These are phyloP conservation scores for Solanum habrochaites DNA, from an alignment of 257 asterid species.

Conservation along the genomic window DNA sequence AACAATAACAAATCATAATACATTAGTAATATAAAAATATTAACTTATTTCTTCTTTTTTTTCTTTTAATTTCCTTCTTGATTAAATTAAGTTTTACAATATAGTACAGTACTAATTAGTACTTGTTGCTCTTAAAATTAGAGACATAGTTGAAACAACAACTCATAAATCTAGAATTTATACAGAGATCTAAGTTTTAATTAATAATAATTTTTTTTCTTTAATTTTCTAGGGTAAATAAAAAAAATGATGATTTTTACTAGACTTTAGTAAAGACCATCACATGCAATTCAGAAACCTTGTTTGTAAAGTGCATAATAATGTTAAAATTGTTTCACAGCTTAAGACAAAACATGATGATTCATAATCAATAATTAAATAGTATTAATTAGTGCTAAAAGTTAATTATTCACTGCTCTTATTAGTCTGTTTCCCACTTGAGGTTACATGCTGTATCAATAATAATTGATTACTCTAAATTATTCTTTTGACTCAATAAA, in stretches of 20 bases:
- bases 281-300: not conserved
- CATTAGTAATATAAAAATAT: not conserved
- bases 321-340: not conserved
- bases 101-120: not conserved
- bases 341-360: constrained; percentile 21
- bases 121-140: not conserved
- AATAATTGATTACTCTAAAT: constrained; percentile 11
- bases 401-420: not conserved
- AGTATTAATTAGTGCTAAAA: not conserved
- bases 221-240: not conserved
- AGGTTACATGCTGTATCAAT: constrained; percentile 1
- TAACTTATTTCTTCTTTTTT: not conserved
- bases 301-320: not conserved
- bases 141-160: not conserved
- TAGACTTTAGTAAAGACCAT: not conserved
- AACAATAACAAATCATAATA: not conserved
- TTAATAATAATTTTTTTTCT: not conserved
- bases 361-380: not conserved
- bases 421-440: not conserved
- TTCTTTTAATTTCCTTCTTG: not conserved
- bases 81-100: not conserved
- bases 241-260: not conserved
- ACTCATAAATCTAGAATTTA: not conserved
- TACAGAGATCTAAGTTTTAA: not conserved
- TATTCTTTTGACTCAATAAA: not conserved